Base-by-base conservation (phyloP, 176 grass and related monocot species). In the Oryza meridionalis region DNA sequence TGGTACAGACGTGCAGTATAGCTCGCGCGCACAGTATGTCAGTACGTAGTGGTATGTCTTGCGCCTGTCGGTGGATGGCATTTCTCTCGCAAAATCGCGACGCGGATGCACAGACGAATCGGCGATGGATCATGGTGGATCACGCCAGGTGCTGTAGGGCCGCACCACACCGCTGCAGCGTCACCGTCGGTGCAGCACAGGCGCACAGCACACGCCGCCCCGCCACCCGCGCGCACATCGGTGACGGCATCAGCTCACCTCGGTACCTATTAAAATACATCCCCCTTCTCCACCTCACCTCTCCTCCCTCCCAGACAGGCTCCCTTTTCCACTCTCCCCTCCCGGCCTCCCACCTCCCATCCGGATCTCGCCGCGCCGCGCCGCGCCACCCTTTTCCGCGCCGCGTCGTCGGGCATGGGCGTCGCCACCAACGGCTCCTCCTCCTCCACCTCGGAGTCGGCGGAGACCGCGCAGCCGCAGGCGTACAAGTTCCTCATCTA, bases 401-500 rank as follows among this genome's bases (percentile, higher is more conserved):
- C 62, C 33, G 12, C 66, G 73, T 10, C 76, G 47, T 19, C 53
- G 19, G 53, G 61, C 80, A 94, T 94, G 92, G 87, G 76, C 55
- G 21, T 55, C 72, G 81, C 77, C 73, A 76, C 81, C 80, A 94
- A 94, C 80, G 87, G 92, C 84, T 75, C 89, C 81, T 75, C 89
- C 77, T 58, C 19, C 2, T 26, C 35, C 35, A 6, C 35, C 35
- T 37, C 35, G 35, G 35, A 37, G 35, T 37, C 86, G 71, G 29
- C 84, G 51, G 87, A 68, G 43, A 21, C 55, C 1, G 42, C 50
- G 12, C 65, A 76, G 11, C 44, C 65, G 75, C 65, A 76, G 11
- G 64, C 65, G 78, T 88, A 90, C 79, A 95, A 95, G 82, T 95
- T 95, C 90, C 90, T 95, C 77, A 92, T 95, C 90, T 95, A 95